Base-by-base conservation (phyloP, 2,329 filamentous ascomycete species). In the Talaromyces marneffei region DNA sequence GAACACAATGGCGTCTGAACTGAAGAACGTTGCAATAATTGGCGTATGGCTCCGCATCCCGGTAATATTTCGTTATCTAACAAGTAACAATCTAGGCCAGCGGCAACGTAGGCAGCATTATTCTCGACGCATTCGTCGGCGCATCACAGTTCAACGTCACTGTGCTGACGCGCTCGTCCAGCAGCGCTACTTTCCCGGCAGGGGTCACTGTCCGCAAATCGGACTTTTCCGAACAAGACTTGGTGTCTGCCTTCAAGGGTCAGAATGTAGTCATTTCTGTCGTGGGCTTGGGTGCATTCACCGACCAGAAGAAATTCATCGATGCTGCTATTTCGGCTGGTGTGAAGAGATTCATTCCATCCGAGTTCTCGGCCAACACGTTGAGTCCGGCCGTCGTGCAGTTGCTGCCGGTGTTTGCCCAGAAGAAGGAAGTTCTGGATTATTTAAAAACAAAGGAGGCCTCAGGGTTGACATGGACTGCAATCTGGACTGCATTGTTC, bases 381-480 rank as follows among this genome's bases (percentile, higher is more conserved):
- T 67, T 67, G 20, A 66, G 70, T 25, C 64, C 65, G 14, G 63
- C 61, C 14, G 67, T 71, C 0, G 54, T 70, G 2, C 53, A 68
- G n/a, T 39, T 72, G 0, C 54, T 71, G 29, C 68, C 69, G 1
- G 56, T 73, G 0, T 70, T 71, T 31, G 35, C 18, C 1, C 62
- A 65, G 18, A 74, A 74, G 64, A 65, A 57, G n/a, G 67, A 67
- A 2, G 56, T 70, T 1, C 64, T 84, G 10, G 79, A 85, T 35
- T 85, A 86, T 63, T 75, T 87, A 23, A 77, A 81, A 64, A 71
- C 72, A 23, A 80, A 81, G 64, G 74, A 80, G 63, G 71, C 74
- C 25, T 68, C 75, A 1, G 70, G 65, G 0, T 81, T 88, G 64
- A 79, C 76, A 33, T 89, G 86, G 85, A 87, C 83, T 1, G 82